Percentiles rank a stretch among this genome's conserved stretches.
Conservation (phyloP, 116 monocot genomes). For the Dioscorea cayenensis region DNA sequence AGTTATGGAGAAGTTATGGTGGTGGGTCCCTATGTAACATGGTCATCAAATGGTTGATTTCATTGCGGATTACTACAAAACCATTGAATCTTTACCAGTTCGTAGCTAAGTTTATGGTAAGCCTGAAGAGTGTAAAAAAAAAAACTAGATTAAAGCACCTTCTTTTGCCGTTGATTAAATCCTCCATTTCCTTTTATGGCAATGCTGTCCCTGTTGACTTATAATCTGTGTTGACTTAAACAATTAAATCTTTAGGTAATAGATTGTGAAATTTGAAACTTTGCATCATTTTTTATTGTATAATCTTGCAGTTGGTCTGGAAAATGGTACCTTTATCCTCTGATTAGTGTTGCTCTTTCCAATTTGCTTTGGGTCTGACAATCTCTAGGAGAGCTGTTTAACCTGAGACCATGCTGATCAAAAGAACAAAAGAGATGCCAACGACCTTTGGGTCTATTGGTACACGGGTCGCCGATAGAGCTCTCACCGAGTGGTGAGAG, state of each 20-base stretch:
- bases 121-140: neutral
- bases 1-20: too few species aligned
- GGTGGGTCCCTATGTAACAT: too few species aligned
- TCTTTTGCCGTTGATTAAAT: neutral
- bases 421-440: too few species aligned
- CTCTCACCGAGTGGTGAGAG: too few species aligned
- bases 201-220: neutral
- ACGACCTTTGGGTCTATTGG: too few species aligned
- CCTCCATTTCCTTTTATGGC: neutral
- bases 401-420: too few species aligned
- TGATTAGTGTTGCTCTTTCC: too few species aligned
- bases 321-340: neutral
- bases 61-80: conserved; percentile 86
- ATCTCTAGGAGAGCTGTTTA: too few species aligned
- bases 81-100: conserved; percentile 61
- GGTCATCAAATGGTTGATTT: conserved; percentile 91
- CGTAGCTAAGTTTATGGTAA: conserved; percentile 87
- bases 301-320: neutral
- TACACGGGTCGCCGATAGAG: too few species aligned
- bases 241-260: neutral
- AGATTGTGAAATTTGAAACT: neutral
- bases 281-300: neutral
- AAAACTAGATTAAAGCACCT: neutral
- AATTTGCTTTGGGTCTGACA: too few species aligned
- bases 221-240: neutral